These are phyloP conservation scores for Eurotiales sp. DNA, from an alignment of 2,329 filamentous ascomycete species.

Conservation along the genomic window DNA sequence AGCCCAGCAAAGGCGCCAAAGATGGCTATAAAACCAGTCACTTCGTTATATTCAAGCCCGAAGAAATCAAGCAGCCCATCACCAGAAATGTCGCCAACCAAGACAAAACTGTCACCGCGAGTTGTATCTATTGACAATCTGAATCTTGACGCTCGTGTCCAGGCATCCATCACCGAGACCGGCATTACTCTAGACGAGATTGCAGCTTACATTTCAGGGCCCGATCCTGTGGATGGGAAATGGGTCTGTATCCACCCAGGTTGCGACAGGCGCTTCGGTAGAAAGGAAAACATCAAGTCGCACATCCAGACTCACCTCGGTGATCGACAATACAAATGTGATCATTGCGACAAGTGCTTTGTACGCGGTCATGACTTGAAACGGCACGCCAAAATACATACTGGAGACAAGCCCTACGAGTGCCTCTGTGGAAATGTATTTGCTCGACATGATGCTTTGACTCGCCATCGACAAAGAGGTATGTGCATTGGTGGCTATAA, in stretches of 20 bases:
- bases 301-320: slow-evolving; percentile 98
- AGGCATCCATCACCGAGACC: slow-evolving; percentile 67
- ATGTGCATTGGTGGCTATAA: slow-evolving; percentile 97
- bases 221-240: slow-evolving; percentile 69
- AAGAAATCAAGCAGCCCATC: slow-evolving; percentile 19
- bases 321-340: slow-evolving; percentile 91
- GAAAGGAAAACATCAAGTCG: slow-evolving; percentile 98
- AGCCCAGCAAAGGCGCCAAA: slow-evolving; percentile 25
- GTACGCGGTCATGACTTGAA: slow-evolving; percentile 96
- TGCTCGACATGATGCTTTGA: slow-evolving; percentile 90
- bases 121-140: slow-evolving; percentile 45
- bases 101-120: slow-evolving; percentile 39
- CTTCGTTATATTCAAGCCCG: slow-evolving; percentile 22
- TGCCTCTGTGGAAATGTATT: slow-evolving; percentile 95
- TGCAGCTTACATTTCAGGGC: slow-evolving; percentile 67
- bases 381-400: slow-evolving; percentile 95
- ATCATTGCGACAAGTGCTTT: slow-evolving; percentile 90
- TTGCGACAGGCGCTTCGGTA: slow-evolving; percentile 87
- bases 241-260: slow-evolving; percentile 73
- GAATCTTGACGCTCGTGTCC: slow-evolving; percentile 53
- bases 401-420: slow-evolving; percentile 89
- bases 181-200: slow-evolving; percentile 86
- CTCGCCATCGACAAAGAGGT: slow-evolving; percentile 86
- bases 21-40: slow-evolving; percentile 27
- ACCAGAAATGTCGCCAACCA: slow-evolving; percentile 25